Evolutionary conservation across 805 yeast species (phyloP).

Genomic region (Danielia reshetovae): DNA sequence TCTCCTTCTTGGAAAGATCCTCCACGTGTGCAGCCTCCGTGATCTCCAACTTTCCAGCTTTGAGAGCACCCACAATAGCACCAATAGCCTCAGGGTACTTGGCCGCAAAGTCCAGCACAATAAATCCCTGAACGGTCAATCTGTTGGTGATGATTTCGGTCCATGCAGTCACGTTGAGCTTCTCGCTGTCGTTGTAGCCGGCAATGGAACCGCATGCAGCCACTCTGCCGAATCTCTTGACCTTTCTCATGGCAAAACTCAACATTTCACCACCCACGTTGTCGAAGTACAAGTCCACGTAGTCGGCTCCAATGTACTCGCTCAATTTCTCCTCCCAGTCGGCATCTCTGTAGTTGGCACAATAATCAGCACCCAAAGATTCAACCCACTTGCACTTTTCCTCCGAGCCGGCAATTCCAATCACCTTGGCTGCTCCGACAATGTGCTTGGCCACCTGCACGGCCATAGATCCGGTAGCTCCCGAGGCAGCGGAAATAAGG

Average conservation of each 20-base stretch:
- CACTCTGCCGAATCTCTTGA: constrained; percentile 41
- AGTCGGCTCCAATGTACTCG: constrained; percentile 39
- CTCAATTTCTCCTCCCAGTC: constrained; percentile 23
- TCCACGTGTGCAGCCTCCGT: constrained; percentile 33
- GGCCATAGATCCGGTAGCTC: constrained; percentile 65
- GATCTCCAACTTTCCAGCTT: constrained; percentile 39
- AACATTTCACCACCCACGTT: constrained; percentile 62
- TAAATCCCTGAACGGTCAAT: constrained; percentile 50
- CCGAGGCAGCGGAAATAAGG: constrained; percentile 63
- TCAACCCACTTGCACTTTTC: constrained; percentile 54
- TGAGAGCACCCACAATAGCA: constrained; percentile 32
- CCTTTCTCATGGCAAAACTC: constrained; percentile 37
- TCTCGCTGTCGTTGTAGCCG: constrained; percentile 46
- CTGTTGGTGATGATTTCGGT: constrained; percentile 45
- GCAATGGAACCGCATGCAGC: constrained; percentile 65
- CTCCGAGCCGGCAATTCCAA: constrained; percentile 60
- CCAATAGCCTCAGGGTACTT: constrained; percentile 36
- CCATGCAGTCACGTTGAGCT: constrained; percentile 38
- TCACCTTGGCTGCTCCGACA: constrained; percentile 50
- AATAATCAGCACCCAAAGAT: constrained; percentile 49
- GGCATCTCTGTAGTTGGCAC: constrained; percentile 50
- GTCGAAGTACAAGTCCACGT: constrained; percentile 54
- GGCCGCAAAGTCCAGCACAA: constrained; percentile 41
- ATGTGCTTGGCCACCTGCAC: constrained; percentile 55
- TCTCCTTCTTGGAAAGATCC: constrained; percentile 35